These are phyloP conservation scores for Musa beccarii DNA, from an alignment of 176 grass and related monocot species.

Conservation along the genomic window DNA sequence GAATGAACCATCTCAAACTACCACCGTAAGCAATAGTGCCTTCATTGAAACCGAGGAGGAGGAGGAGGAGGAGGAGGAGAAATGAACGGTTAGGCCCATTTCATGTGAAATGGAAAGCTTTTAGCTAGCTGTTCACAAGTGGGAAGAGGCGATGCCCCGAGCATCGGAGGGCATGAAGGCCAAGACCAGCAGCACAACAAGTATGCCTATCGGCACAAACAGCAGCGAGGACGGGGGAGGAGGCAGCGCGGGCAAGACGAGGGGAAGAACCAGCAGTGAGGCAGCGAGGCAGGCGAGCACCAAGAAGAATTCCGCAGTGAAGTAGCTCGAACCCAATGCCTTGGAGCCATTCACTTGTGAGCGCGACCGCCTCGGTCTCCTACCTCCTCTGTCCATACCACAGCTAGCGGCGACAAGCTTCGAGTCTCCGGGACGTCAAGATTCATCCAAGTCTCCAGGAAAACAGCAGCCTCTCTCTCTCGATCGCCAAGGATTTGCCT, in stretches of 20 bases:
- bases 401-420: too few relatives aligned
- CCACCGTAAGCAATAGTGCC: too few relatives aligned
- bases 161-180: background rate
- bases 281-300: background rate
- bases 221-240: background rate
- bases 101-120: background rate
- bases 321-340: background rate
- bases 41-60: too few relatives aligned
- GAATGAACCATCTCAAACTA: too few relatives aligned
- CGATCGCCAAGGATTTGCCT: too few relatives aligned
- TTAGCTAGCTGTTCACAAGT: background rate
- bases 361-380: background rate
- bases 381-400: background rate
- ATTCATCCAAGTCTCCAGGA: too few relatives aligned
- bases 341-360: background rate
- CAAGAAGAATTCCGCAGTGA: background rate
- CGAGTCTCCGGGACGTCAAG: too few relatives aligned
- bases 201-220: background rate
- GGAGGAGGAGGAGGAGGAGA: too few relatives aligned
- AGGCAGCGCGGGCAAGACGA: background rate
- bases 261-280: background rate
- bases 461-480: too few relatives aligned
- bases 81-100: too few relatives aligned
- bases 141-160: background rate
- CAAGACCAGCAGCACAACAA: background rate